phyloP scores from a whole-genome alignment of 306 rosid species.

The Lathyrus sativus region DNA sequence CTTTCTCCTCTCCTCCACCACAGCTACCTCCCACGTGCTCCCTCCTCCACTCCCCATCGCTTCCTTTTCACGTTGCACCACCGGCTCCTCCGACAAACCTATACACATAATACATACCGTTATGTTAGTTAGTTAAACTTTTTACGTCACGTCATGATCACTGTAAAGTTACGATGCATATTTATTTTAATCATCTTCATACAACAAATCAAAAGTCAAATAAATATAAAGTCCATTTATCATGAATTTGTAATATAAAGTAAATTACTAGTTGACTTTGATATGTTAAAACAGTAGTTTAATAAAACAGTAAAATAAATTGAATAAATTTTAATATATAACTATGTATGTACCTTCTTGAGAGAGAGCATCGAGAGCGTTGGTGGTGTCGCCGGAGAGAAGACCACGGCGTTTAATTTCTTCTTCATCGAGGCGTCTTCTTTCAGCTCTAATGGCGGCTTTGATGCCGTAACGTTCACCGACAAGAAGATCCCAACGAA shows the following conservation, averaged over 20 bases:
- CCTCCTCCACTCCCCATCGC: conserved; percentile 75
- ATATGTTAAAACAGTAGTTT: conserved; percentile 45
- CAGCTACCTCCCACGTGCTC: conserved; percentile 55
- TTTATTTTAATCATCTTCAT: background rate
- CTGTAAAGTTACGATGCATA: no score
- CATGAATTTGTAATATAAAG: background rate
- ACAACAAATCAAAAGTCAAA: background rate
- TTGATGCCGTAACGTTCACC: conserved; percentile 93
- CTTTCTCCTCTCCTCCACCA: conserved; percentile 49
- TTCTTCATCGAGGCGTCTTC: conserved; percentile 75
- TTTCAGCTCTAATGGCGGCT: conserved; percentile 87
- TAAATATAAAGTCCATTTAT: background rate
- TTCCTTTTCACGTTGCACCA: conserved; percentile 81
- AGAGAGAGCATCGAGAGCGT: conserved; percentile 78
- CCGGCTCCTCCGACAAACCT: conserved; percentile 96
- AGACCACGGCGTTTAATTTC: conserved; percentile 63
- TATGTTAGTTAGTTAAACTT: no score
- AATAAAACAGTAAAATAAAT: conserved; percentile 47
- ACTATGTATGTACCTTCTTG: conserved; percentile 64
- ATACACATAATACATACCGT: background rate
- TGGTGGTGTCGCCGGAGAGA: conserved; percentile 55
- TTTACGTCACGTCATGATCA: no score
- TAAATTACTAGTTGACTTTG: background rate
- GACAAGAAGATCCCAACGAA: conserved; percentile 85
- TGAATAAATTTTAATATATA: background rate